These are phyloP conservation scores for Claviceps pusilla DNA, from an alignment of 2,329 filamentous ascomycete species.

Conservation along the genomic window DNA sequence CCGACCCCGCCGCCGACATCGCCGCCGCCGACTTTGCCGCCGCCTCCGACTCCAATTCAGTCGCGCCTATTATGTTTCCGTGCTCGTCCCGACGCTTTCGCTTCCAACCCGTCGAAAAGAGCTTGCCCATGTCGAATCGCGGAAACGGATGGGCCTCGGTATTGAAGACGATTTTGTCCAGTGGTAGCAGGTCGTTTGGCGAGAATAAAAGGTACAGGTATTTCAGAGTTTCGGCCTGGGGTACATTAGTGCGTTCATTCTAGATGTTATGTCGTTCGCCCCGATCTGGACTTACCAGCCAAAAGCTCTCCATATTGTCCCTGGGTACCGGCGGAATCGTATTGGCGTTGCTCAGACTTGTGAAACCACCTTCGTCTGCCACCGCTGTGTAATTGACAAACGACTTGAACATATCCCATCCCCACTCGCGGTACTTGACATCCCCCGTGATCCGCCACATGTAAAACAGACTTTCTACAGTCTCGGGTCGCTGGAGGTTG, in stretches of 20 bases:
- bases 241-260: no score
- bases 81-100: slow-evolving; percentile 45
- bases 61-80: slow-evolving; percentile 21
- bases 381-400: slow-evolving; percentile 80
- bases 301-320: slow-evolving; percentile 99
- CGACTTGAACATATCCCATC: slow-evolving; percentile 94
- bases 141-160: slow-evolving; percentile 90
- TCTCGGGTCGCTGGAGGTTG: slow-evolving; percentile 91
- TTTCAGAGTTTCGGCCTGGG: slow-evolving; percentile 83
- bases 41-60: no score
- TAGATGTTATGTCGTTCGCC: no score
- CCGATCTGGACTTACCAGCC: slow-evolving; percentile 51
- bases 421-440: slow-evolving; percentile 79
- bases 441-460: slow-evolving; percentile 98
- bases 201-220: slow-evolving; percentile 96
- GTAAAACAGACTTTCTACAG: slow-evolving; percentile 90
- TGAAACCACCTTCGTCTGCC: slow-evolving; percentile 64
- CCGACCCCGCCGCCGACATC: neutral
- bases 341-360: slow-evolving; percentile 63
- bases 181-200: slow-evolving; percentile 61
- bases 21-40: neutral
- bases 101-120: slow-evolving; percentile 72
- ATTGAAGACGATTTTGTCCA: slow-evolving; percentile 83
- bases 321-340: slow-evolving; percentile 50
- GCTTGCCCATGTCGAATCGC: slow-evolving; percentile 62